Base-by-base conservation (phyloP, 164 flowering plant species). In the Amborella trichopoda region DNA sequence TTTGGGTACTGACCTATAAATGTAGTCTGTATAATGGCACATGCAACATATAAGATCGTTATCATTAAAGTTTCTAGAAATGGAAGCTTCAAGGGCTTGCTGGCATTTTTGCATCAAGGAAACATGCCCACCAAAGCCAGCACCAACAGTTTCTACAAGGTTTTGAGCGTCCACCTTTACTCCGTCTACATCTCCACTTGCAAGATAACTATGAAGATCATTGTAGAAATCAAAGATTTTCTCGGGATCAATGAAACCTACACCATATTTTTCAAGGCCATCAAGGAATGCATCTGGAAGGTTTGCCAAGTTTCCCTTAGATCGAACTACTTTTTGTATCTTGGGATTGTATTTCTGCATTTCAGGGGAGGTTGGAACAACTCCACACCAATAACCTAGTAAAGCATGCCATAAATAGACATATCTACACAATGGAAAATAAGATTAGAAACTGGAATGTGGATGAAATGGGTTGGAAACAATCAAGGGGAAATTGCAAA, bases 101-200 rank as follows among this genome's bases (percentile, higher is more conserved):
- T 74, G 78, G 36, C 76, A 80, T 26, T 56, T 61, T 40, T 67
- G 59, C 22, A 74, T 77, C 50, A 82, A 32, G 24, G 68, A 50
- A 1, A 81, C 93, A 21, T 85, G 64, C 26, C 96, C 96, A 11
- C 93, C 93, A 65, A 55, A 52, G 6, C 93, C 87, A 21, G 70
- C 19, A 21, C 87, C 87, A 33, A 87, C 40, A 9, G 90, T 83
- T 62, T 77, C 96, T 6, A 81, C 19, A 16, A 77, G 9, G 48
- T 72, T 78, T 48, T 87, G 96, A 21, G 74, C 79, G 62, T 87
- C 96, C 3, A 83, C 96, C 60, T 83, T 83, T 6, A 83, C 89
- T 46, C 96, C 96, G 66, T 83, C 93, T 1, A 72, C 78, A 20
- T 78, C 79, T 48, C 58, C 47, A 46, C 64, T 50, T 6, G 85